These are phyloP conservation scores for Gomphus sp. DNA, from an alignment of 1,284 basidiomycete genomes.

Conservation along the genomic window DNA sequence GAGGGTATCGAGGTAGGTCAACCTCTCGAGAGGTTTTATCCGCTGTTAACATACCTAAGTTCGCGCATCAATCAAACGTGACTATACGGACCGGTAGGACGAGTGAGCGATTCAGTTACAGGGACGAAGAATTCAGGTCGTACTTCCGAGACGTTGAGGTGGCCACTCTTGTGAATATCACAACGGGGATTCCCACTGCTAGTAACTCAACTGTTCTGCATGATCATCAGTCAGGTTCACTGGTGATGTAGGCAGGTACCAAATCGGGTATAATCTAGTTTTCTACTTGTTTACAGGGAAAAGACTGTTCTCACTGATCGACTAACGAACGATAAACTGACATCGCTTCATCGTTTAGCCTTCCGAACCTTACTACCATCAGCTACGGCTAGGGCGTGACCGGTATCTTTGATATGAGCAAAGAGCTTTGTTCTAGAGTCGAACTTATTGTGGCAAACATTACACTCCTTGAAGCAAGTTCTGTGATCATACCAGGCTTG, in stretches of 20 bases:
- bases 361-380: constrained; percentile 3
- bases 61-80: constrained; percentile 1
- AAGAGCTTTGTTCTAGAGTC: constrained; percentile 75
- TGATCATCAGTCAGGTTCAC: background rate
- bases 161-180: background rate
- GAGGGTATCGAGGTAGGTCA: constrained; percentile 1
- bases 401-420: constrained; percentile 60
- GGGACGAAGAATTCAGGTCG: background rate
- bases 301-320: background rate
- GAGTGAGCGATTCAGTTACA: background rate
- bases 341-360: background rate
- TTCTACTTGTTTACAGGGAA: background rate
- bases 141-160: background rate
- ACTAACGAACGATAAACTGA: background rate
- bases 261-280: background rate
- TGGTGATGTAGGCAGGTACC: background rate
- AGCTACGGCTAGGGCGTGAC: constrained; percentile 56
- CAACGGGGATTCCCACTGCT: background rate
- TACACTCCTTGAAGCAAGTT: constrained; percentile 38
- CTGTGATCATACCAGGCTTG: constrained; percentile 4
- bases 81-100: constrained; percentile 2
- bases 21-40: background rate
- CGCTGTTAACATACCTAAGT: background rate
- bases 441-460: constrained; percentile 62
- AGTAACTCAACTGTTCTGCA: constrained; percentile 3